Percentiles rank a stretch among this genome's conserved stretches.
Conservation (phyloP, 306 rosid species). For the Cicer bijugum region DNA sequence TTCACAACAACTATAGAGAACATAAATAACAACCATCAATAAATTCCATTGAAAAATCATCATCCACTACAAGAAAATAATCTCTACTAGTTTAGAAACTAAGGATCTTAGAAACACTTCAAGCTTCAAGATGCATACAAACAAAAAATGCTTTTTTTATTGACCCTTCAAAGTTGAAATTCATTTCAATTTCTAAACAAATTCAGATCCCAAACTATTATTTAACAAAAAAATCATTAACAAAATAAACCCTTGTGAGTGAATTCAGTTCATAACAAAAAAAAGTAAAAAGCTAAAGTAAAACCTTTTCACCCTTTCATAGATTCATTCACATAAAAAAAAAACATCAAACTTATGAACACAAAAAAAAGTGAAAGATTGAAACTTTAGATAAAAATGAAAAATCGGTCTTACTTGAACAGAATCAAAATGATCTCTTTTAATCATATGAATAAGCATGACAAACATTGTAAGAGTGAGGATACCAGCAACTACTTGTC, state of each 20-base stretch:
- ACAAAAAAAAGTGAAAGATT: neutral
- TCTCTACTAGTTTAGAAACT: constrained; percentile 11
- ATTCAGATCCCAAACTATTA: constrained; percentile 36
- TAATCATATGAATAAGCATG: constrained; percentile 97
- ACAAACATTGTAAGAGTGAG: constrained; percentile 93
- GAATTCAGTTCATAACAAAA: neutral
- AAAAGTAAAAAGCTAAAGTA: neutral
- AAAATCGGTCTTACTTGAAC: constrained; percentile 56
- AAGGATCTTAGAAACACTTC: constrained; percentile 45
- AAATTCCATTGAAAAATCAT: constrained; percentile 22
- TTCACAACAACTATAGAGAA: neutral
- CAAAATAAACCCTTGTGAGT: constrained; percentile 19
- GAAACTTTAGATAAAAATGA: neutral
- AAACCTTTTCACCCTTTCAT: neutral
- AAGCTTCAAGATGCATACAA: neutral
- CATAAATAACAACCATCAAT: neutral
- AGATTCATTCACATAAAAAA: constrained; percentile 3
- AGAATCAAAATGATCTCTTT: constrained; percentile 97
- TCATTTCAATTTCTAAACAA: constrained; percentile 7
- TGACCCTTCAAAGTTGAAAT: constrained; percentile 27
- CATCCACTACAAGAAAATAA: neutral
- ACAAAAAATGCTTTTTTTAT: neutral
- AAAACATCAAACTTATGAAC: neutral
- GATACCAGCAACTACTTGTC: constrained; percentile 91
- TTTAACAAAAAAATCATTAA: neutral